phyloP scores from a whole-genome alignment of 306 rosid species.

The Abrus precatorius region DNA sequence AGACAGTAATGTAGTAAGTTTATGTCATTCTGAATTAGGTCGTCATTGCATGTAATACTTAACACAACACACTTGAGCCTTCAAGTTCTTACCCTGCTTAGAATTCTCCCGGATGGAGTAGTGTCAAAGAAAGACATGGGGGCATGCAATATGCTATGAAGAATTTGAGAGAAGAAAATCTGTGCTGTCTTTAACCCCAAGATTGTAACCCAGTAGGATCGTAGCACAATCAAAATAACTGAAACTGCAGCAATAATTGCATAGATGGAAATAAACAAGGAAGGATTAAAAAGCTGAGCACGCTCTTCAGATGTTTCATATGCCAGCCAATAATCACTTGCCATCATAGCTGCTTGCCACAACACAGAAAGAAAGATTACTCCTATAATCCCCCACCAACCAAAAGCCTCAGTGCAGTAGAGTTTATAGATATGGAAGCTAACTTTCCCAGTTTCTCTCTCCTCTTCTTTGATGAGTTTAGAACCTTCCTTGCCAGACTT shows the following conservation, averaged over 20 bases:
- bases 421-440: conserved; percentile 74
- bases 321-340: conserved; percentile 91
- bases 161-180: conserved; percentile 77
- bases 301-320: conserved; percentile 82
- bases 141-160: conserved; percentile 85
- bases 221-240: conserved; percentile 53
- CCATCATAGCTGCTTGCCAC: conserved; percentile 84
- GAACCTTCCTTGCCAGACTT: conserved; percentile 65
- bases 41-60: neutral
- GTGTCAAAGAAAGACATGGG: conserved; percentile 99
- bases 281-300: conserved; percentile 64
- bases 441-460: conserved; percentile 89
- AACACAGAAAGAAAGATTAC: conserved; percentile 62
- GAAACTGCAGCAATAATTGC: conserved; percentile 59
- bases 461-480: conserved; percentile 95
- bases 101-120: conserved; percentile 94
- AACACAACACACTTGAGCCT: conserved; percentile 11
- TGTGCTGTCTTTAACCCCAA: conserved; percentile 87
- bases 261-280: conserved; percentile 71
- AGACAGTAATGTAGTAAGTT: conserved; percentile 15
- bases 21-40: conserved; percentile 3
- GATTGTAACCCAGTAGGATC: conserved; percentile 59
- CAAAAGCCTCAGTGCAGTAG: conserved; percentile 92
- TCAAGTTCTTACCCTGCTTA: conserved; percentile 81
- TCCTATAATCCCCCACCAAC: conserved; percentile 81